These are phyloP conservation scores for Nectriaceae sp. DNA, from an alignment of 2,329 filamentous ascomycete species.

Conservation along the genomic window DNA sequence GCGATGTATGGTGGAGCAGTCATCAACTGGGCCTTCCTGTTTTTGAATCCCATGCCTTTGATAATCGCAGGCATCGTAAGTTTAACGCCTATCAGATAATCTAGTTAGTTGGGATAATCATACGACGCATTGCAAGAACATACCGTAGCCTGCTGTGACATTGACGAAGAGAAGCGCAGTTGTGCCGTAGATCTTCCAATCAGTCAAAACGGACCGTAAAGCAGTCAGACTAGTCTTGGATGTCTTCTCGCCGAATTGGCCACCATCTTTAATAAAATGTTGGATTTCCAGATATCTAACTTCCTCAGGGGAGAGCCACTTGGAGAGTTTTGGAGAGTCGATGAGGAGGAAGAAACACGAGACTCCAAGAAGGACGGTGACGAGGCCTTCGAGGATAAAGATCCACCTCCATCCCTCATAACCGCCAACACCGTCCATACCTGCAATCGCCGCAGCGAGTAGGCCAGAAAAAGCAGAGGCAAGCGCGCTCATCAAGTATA, in stretches of 20 bases:
- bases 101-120: background rate
- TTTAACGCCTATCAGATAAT: background rate
- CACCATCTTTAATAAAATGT: conserved; percentile 31
- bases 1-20: conserved; percentile 27
- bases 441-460: conserved; percentile 18
- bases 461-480: conserved; percentile 53
- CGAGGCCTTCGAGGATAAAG: conserved; percentile 57
- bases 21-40: conserved; percentile 24
- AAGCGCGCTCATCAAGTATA: conserved; percentile 25
- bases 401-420: conserved; percentile 60
- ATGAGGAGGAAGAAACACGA: conserved; percentile 48
- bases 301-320: conserved; percentile 39
- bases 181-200: background rate
- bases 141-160: background rate
- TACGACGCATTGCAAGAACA: background rate
- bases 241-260: conserved; percentile 20
- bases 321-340: conserved; percentile 37
- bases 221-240: background rate
- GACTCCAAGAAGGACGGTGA: conserved; percentile 45
- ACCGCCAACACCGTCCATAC: conserved; percentile 40
- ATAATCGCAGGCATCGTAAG: conserved; percentile 33
- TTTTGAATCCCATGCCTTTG: conserved; percentile 20
- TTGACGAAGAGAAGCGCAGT: background rate
- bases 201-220: background rate
- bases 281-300: conserved; percentile 31